Base-by-base conservation (phyloP, 202 grass and related monocot species). In the Setaria viridis region DNA sequence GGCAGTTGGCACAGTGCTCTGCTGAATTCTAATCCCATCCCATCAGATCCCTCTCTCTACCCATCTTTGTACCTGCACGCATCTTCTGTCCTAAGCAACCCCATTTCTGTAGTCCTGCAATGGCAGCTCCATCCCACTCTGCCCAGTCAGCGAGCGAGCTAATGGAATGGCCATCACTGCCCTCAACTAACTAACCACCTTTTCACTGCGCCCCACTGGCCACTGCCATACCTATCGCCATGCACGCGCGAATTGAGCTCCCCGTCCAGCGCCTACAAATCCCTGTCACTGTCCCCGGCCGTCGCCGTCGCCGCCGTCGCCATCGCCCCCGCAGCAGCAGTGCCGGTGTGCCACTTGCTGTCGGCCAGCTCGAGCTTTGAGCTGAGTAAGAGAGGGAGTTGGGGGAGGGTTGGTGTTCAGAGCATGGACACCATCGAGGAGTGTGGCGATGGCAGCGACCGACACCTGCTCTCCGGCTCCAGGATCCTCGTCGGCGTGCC, bases 401-500 rank as follows among this genome's bases (percentile, higher is more conserved):
- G 15, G 29, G 32, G 20, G 15, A 20, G 21, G 72, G 34, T 32
- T 0, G 9, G 53, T 46, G 53, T 47, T 34, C 60, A 60, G 74
- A 14, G 16, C 10, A 98, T 99, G 96, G 93, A 94, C 78, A 80
- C 91, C 32, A 91, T 92, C 42, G 90, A 95, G 84, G 95, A 96
- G 86, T 86, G 72, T 76, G 73, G 7, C 48, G 82, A 70, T 10
- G 66, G 49, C 32, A 70, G 56, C 25, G 75, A 69, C 54, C 14
- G 58, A 13, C 75, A 7, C 54, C 82, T 70, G 77, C 5, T 71
- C 43, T 59, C 55, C 0, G 78, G 88, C 62, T 84, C 81, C 32
- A 94, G 92, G 88, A 91, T 99, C 67, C 82, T 96, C 48, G 85
- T 99, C 43, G 97, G 97, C 57, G 76, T 99, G 76, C 86, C 91